Percentiles rank a stretch among this genome's conserved stretches.
phyloP scores from a whole-genome alignment of 2,329 filamentous ascomycete species.

The Arthrinium puccinioides region DNA sequence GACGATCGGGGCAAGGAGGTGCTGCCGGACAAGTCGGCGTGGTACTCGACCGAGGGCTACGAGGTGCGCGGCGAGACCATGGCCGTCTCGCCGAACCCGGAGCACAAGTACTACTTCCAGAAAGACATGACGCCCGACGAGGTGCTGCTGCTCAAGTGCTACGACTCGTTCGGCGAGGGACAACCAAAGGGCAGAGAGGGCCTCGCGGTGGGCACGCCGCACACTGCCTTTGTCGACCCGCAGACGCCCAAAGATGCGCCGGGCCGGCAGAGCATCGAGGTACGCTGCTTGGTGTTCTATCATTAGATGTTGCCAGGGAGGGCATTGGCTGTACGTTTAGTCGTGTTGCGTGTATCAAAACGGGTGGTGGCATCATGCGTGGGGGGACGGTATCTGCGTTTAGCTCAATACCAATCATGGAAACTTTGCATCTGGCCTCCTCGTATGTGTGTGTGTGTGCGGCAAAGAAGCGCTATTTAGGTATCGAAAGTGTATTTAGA shows the following conservation, averaged over 20 bases:
- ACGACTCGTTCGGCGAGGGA: constrained; percentile 37
- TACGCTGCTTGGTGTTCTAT: constrained; percentile 56
- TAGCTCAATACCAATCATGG: no score
- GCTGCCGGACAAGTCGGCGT: constrained; percentile 5
- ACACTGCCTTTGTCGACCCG: constrained; percentile 50
- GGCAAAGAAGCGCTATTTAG: no score
- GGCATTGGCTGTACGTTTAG: constrained; percentile 1
- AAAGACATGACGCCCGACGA: constrained; percentile 59
- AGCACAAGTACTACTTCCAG: constrained; percentile 56
- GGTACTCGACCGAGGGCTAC: constrained; percentile 49
- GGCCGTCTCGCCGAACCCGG: constrained; percentile 47
- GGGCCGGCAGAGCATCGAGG: constrained; percentile 54
- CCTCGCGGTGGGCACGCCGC: constrained; percentile 39
- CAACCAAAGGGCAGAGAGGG: constrained; percentile 27
- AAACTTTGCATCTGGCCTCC: no score
- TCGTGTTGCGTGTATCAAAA: no score
- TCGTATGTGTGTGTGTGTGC: no score
- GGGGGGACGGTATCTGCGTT: no score
- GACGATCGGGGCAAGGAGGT: constrained; percentile 5
- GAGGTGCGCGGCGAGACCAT: constrained; percentile 56
- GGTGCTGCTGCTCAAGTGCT: constrained; percentile 43
- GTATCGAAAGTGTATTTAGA: no score
- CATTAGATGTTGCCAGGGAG: constrained; percentile 3
- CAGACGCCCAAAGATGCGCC: constrained; percentile 38
- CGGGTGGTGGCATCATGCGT: no score